These are phyloP conservation scores for Agaricus bisporus DNA, from an alignment of 768 basidiomycete species.

Conservation along the genomic window DNA sequence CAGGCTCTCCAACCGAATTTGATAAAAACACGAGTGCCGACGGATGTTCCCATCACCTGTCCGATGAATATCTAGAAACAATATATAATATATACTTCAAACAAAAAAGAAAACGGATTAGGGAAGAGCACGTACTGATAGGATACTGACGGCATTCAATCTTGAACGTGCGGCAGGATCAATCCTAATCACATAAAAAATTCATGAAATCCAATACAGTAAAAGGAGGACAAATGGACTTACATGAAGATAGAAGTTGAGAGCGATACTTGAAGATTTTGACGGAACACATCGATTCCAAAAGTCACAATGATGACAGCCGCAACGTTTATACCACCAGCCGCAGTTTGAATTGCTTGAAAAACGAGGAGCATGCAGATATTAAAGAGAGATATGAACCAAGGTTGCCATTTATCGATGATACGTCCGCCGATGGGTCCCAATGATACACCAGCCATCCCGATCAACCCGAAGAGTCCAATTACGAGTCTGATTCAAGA, in stretches of 20 bases:
- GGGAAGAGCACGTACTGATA: slow-evolving; percentile 41
- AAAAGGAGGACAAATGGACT: slow-evolving; percentile 3
- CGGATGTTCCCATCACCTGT: slow-evolving; percentile 77
- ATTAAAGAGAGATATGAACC: slow-evolving; percentile 66
- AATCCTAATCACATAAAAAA: slow-evolving; percentile 34
- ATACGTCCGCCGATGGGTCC: slow-evolving; percentile 65
- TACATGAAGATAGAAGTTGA: slow-evolving; percentile 56
- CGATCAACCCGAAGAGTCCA: slow-evolving; percentile 71
- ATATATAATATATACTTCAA: no score
- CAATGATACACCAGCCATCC: slow-evolving; percentile 62
- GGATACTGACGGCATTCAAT: slow-evolving; percentile 69
- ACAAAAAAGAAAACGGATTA: neutral
- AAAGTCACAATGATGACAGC: slow-evolving; percentile 67
- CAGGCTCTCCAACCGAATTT: slow-evolving; percentile 64
- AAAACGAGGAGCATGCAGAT: slow-evolving; percentile 41
- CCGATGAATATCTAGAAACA: slow-evolving; percentile 56
- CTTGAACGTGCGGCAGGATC: slow-evolving; percentile 51
- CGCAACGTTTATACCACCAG: slow-evolving; percentile 62
- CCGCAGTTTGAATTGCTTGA: slow-evolving; percentile 61
- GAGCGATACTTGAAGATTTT: slow-evolving; percentile 65
- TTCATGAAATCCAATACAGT: neutral
- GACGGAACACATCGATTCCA: slow-evolving; percentile 70
- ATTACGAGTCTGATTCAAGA: slow-evolving; percentile 38
- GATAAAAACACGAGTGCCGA: slow-evolving; percentile 67
- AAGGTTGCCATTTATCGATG: slow-evolving; percentile 69